Evolutionary conservation across 345 rosid genomes (phyloP), one percentile per base, ranked within the genome.

Genomic region (Sonneratia caseolaris): DNA sequence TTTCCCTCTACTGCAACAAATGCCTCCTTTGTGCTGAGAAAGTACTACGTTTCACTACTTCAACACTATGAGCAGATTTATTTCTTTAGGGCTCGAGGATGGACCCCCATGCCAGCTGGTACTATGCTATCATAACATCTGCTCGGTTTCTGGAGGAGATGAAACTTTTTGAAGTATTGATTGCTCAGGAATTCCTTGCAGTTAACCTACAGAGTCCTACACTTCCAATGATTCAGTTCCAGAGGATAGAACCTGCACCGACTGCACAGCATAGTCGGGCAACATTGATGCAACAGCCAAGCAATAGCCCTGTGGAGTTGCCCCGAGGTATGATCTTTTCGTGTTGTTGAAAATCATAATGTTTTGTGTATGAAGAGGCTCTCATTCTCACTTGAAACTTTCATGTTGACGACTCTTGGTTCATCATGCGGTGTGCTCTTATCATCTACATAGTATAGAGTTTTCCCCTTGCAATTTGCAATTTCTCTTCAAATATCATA

Each of bases 1-100:
- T 96, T 96, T 76, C 99, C 99, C 6, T 91, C 98, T 9, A 96
- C 98, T 18, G 99, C 99, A 10, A 96, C 97, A 48, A 96, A 92
- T 70, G 98, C 98, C 19, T 96, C 99, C 12, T 96, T 86, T 68
- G 91, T 92, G 67, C 85, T 96, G 81, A 96, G 99, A 73, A 96
- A 92, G 80, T 91, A 92, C 78, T 96, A 96, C 71, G 71, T 79
- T 69, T 92, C 98, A 40, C 74, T 96, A 76, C 97, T 96, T 72
- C 84, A 77, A 55, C 87, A 87, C 56, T 96, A 88, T 38, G 98
- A 92, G 76, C 95, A 91, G 74, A 76, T 88, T 69, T 92, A 96
- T 84, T 89, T 75, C 74, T 88, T 92, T 68, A 89, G 76, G 78
- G 74, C 89, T 42, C 77, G 64, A 59, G 84, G 86, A 66, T 84